These are phyloP conservation scores for Cymbopogon flexuosus DNA, from an alignment of 202 grass and related monocot species.

Conservation along the genomic window DNA sequence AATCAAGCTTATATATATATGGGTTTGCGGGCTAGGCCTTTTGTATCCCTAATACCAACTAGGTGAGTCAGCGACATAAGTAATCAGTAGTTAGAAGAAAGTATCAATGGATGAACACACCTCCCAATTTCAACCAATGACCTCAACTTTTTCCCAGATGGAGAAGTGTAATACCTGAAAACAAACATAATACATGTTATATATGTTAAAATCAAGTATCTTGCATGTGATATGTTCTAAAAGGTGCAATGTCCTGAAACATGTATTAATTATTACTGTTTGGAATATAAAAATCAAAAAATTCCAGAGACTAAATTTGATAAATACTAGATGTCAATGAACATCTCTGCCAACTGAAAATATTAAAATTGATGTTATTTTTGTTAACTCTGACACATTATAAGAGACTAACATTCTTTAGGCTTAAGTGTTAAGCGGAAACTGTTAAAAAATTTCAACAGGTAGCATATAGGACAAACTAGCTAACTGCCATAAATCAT, in stretches of 20 bases:
- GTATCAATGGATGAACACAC: constrained; percentile 40
- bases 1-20: background rate
- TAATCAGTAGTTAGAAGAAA: constrained; percentile 1
- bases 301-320: background rate
- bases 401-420: background rate
- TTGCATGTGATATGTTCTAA: background rate
- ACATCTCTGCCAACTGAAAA: constrained; percentile 2
- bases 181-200: background rate
- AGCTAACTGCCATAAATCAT: background rate
- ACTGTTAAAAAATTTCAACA: background rate
- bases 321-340: constrained; percentile 4
- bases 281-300: background rate
- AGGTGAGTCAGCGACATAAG: background rate
- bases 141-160: constrained; percentile 68
- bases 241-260: constrained; percentile 1
- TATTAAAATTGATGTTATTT: background rate
- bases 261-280: background rate
- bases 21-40: background rate
- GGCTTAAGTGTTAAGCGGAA: background rate
- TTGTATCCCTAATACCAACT: background rate
- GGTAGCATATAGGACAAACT: background rate
- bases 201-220: constrained; percentile 20
- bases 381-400: constrained; percentile 16
- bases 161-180: constrained; percentile 77
- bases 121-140: constrained; percentile 73